Percentiles rank a stretch among this genome's conserved stretches.
These are phyloP conservation scores for Acacia crassicarpa DNA, from an alignment of 306 rosid genomes.

Conservation along the genomic window DNA sequence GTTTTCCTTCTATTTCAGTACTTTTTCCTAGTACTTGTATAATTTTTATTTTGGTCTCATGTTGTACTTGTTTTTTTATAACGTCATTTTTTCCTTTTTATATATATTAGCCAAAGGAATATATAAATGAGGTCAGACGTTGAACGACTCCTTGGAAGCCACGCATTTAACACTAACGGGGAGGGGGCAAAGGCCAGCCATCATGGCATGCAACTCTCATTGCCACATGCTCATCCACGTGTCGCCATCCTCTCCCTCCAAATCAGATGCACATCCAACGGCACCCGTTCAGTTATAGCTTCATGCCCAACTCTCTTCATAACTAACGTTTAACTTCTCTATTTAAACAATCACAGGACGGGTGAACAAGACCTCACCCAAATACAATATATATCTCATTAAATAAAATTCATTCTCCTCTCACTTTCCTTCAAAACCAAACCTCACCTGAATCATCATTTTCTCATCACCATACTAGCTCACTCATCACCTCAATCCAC, in stretches of 20 bases:
- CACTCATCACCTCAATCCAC: neutral
- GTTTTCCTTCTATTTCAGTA: no score
- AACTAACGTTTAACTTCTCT: neutral
- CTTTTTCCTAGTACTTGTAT: no score
- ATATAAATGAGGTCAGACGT: neutral
- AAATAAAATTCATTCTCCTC: no score
- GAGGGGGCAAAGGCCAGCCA: neutral
- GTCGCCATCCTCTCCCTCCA: neutral
- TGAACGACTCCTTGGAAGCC: neutral
- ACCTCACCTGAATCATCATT: neutral
- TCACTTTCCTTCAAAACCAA: neutral
- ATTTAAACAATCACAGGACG: neutral
- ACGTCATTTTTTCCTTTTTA: no score
- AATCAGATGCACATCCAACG: neutral
- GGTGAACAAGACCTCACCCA: neutral
- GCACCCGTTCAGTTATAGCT: neutral
- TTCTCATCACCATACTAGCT: neutral
- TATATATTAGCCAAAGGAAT: no score
- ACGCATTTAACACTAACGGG: neutral
- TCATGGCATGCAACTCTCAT: neutral
- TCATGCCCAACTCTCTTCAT: neutral
- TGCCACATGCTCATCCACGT: neutral
- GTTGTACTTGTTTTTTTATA: no score
- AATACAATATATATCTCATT: neutral
- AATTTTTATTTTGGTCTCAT: no score